These are phyloP conservation scores for Vanrija pseudolonga DNA, from an alignment of 1,284 basidiomycete genomes.

Conservation along the genomic window DNA sequence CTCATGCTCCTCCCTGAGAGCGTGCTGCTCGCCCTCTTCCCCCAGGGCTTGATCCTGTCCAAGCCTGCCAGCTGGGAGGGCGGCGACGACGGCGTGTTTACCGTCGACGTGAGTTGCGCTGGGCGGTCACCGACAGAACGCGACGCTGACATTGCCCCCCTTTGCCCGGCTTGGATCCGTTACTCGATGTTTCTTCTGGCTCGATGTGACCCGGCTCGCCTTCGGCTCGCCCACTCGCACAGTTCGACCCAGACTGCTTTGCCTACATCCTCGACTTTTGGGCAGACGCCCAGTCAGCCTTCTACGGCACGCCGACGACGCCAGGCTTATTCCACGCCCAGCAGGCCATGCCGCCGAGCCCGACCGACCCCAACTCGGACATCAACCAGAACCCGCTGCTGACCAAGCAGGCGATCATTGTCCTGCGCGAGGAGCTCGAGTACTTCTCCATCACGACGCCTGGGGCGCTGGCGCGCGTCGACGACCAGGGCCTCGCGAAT, in stretches of 20 bases:
- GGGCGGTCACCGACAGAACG: background rate
- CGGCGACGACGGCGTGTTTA: constrained; percentile 90
- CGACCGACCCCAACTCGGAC: constrained; percentile 30
- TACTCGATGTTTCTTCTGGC: too few relatives aligned
- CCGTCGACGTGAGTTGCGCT: constrained; percentile 81
- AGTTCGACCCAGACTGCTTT: constrained; percentile 98
- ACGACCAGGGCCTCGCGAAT: constrained; percentile 71
- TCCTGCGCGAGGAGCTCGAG: constrained; percentile 94
- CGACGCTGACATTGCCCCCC: background rate
- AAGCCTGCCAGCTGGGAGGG: constrained; percentile 69
- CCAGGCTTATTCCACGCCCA: constrained; percentile 76
- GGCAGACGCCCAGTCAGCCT: constrained; percentile 75
- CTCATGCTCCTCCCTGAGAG: constrained; percentile 99
- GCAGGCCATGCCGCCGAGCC: constrained; percentile 64
- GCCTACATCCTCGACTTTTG: constrained; percentile 90
- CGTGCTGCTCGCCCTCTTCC: constrained; percentile 92
- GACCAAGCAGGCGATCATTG: constrained; percentile 96
- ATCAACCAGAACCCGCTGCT: constrained; percentile 77
- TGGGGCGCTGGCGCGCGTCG: constrained; percentile 56
- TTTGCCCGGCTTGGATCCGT: too few relatives aligned
- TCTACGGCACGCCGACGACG: constrained; percentile 77
- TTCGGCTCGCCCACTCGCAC: too few relatives aligned
- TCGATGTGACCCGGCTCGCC: too few relatives aligned
- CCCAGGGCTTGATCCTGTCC: constrained; percentile 91
- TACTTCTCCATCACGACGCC: constrained; percentile 78